Evolutionary conservation across 1,284 basidiomycete species (phyloP).

Genomic region (Fomitopsis betulina): DNA sequence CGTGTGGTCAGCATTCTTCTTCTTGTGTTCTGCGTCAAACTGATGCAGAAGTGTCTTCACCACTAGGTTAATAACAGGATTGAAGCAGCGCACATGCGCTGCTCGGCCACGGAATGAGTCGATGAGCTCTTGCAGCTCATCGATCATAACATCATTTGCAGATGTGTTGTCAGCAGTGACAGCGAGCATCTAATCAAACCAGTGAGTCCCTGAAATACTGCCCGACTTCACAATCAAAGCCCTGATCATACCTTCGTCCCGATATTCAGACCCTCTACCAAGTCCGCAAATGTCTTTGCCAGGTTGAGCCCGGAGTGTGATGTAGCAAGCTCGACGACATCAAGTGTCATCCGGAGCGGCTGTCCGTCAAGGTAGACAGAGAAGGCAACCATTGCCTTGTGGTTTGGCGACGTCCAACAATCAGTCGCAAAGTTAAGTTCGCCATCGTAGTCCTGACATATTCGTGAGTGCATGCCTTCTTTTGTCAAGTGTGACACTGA

Average conservation of each 20-base stretch:
- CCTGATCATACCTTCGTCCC: neutral
- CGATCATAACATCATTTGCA: constrained; percentile 29
- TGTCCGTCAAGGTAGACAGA: neutral
- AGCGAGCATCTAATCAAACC: neutral
- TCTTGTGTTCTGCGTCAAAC: neutral
- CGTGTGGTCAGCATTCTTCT: neutral
- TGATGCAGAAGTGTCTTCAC: neutral
- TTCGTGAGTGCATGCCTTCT: neutral
- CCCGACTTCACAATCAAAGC: neutral
- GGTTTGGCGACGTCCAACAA: neutral
- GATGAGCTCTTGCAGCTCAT: constrained; percentile 16
- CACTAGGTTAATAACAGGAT: neutral
- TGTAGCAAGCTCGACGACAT: neutral
- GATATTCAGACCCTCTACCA: neutral
- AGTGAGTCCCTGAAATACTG: neutral
- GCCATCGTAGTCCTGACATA: neutral
- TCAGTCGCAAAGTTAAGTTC: neutral
- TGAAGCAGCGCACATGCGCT: neutral
- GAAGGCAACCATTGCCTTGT: neutral
- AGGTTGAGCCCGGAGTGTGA: neutral
- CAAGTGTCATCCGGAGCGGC: neutral
- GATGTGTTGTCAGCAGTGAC: constrained; percentile 27
- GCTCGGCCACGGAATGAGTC: neutral
- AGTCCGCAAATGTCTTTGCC: neutral
- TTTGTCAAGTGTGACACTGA: neutral